Percentiles rank a stretch among this genome's conserved stretches.
These are phyloP conservation scores for Inonotus obliquus DNA, from an alignment of 1,284 basidiomycete species.

Conservation along the genomic window DNA sequence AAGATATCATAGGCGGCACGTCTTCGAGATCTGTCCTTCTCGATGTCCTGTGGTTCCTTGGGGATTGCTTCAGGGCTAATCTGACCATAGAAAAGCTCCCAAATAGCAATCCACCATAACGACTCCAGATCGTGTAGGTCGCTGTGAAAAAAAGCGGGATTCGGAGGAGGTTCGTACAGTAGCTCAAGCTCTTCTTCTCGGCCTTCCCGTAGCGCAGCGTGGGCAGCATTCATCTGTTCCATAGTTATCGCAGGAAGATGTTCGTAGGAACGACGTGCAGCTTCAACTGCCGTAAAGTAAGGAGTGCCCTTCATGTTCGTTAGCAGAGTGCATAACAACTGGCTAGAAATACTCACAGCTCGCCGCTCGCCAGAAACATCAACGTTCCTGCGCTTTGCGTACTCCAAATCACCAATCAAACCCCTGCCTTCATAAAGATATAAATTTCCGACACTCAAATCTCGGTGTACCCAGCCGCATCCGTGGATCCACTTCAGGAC, in stretches of 20 bases:
- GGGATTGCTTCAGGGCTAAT: not conserved
- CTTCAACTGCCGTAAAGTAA: not conserved
- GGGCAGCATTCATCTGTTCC: not conserved
- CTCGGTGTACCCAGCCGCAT: no score
- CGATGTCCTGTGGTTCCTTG: no score
- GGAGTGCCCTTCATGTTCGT: not conserved
- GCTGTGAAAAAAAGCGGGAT: not conserved
- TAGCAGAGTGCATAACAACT: not conserved
- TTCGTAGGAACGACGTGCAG: not conserved
- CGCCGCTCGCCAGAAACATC: not conserved
- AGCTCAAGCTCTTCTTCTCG: not conserved
- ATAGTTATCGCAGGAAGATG: not conserved
- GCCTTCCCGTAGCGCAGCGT: not conserved
- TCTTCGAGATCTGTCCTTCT: not conserved
- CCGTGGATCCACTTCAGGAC: no score
- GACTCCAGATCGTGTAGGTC: not conserved
- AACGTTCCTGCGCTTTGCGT: not conserved
- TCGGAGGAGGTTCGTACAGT: not conserved
- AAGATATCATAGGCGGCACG: not conserved
- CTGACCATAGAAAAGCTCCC: not conserved
- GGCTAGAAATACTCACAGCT: not conserved
- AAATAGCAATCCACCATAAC: not conserved
- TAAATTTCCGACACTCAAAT: not conserved
- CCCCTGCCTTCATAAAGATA: not conserved
- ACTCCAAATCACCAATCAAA: slow-evolving; percentile 5